Evolutionary conservation across 2,329 filamentous ascomycete species (phyloP).

Genomic region (Fusarium gaditjirri): DNA sequence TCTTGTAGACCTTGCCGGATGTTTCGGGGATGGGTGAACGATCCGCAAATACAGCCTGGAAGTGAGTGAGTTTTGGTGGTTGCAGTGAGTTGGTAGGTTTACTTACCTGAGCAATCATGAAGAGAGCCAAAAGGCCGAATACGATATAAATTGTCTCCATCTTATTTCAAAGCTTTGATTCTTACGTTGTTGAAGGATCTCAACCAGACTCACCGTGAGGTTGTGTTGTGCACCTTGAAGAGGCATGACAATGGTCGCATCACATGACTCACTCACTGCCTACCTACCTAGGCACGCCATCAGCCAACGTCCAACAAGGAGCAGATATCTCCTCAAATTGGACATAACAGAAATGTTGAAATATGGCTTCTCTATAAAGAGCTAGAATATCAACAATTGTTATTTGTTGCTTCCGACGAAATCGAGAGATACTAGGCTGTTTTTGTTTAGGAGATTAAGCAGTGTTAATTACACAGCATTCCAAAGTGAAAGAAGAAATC

Average conservation of each 20-base stretch:
- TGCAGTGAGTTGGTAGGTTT: too few relatives aligned
- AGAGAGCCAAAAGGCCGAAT: slow-evolving; percentile 28
- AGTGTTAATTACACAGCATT: rapidly evolving
- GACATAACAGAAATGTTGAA: rapidly evolving
- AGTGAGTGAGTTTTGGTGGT: slow-evolving; percentile 2
- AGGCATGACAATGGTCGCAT: background rate
- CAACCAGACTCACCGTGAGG: background rate
- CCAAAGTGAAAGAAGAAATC: rapidly evolving
- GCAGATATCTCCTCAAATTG: background rate
- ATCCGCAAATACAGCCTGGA: slow-evolving; percentile 31
- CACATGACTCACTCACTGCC: slow-evolving; percentile 26
- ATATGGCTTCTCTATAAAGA: rapidly evolving
- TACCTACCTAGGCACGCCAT: background rate
- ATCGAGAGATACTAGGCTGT: background rate
- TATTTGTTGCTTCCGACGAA: rapidly evolving
- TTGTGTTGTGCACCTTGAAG: background rate
- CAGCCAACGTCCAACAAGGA: background rate
- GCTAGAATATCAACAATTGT: background rate
- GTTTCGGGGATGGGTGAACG: slow-evolving; percentile 53
- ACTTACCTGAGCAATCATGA: slow-evolving; percentile 30
- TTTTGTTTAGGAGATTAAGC: too few relatives aligned
- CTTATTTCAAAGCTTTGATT: background rate
- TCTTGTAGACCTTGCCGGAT: slow-evolving; percentile 52
- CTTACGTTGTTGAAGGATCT: background rate
- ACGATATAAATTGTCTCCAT: slow-evolving; percentile 40